Evolutionary conservation across 2,329 filamentous ascomycete genomes (phyloP).

Genomic region (Epichloe amarillans): DNA sequence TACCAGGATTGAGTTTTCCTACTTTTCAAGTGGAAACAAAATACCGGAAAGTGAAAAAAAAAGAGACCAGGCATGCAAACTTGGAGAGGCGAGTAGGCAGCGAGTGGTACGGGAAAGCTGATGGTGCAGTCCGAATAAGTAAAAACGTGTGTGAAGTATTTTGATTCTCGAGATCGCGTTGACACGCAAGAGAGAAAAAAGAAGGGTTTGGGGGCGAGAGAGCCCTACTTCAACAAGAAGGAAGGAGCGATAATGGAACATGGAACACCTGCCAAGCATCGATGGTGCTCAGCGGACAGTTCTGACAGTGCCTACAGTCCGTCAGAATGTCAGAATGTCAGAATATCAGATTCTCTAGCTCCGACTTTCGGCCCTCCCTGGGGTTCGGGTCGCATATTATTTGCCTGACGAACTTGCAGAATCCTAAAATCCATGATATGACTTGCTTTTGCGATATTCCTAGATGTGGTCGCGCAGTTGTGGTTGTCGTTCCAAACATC

Average conservation of each 20-base stretch:
- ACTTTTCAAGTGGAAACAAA: not conserved
- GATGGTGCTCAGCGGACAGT: not conserved
- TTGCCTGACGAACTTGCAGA: not conserved
- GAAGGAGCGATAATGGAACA: not conserved
- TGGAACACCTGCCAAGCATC: slow-evolving; percentile 1
- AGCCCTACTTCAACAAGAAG: not conserved
- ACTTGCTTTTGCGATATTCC: no score
- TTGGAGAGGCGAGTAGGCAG: not conserved
- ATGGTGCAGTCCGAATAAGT: not conserved
- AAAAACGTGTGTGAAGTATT: not conserved
- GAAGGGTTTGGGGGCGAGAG: not conserved
- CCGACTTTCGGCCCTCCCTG: not conserved
- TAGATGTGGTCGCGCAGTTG: not conserved
- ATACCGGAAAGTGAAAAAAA: not conserved
- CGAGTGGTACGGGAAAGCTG: not conserved
- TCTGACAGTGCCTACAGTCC: slow-evolving; percentile 2
- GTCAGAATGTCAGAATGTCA: not conserved
- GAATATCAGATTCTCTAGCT: not conserved
- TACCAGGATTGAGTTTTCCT: not conserved
- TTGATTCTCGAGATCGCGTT: not conserved
- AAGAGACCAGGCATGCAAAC: not conserved
- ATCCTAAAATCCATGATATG: not conserved
- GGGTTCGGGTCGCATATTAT: no score
- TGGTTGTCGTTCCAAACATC: not conserved
- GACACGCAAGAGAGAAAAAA: not conserved